Percentiles rank a stretch among this genome's conserved stretches.
These are phyloP conservation scores for Heterotrichella gracilis DNA, from an alignment of 352 stramenopile genomes.

Conservation along the genomic window DNA sequence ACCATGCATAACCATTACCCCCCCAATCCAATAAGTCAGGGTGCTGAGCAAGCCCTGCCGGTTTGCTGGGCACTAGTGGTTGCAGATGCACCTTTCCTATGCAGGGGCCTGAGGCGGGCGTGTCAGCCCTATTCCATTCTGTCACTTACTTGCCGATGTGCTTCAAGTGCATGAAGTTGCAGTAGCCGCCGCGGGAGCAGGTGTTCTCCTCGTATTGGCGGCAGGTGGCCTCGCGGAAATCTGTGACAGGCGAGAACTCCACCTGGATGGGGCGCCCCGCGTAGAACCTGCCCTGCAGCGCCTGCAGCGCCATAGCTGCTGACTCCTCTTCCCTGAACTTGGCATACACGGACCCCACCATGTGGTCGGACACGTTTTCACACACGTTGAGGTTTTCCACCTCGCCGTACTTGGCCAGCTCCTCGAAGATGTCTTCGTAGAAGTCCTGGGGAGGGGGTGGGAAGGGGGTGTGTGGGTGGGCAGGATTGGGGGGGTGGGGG, in stretches of 20 bases:
- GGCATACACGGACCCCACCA: slow-evolving; percentile 96
- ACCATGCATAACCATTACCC: too few relatives aligned
- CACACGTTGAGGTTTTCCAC: slow-evolving; percentile 91
- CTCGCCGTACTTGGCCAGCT: slow-evolving; percentile 85
- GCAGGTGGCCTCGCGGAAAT: slow-evolving; percentile 85
- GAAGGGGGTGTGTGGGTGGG: too few relatives aligned
- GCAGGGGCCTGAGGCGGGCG: too few relatives aligned
- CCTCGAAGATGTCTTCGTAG: slow-evolving; percentile 77
- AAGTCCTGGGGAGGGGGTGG: too few relatives aligned
- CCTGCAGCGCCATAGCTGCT: slow-evolving; percentile 63
- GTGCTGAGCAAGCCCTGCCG: too few relatives aligned
- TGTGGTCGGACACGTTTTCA: slow-evolving; percentile 94
- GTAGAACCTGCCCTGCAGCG: slow-evolving; percentile 81
- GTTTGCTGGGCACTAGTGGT: too few relatives aligned
- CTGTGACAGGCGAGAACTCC: slow-evolving; percentile 89
- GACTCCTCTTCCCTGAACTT: slow-evolving; percentile 95
- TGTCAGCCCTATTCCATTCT: too few relatives aligned
- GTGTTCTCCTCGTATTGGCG: slow-evolving; percentile 87
- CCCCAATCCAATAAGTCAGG: too few relatives aligned
- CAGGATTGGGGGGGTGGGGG: too few relatives aligned
- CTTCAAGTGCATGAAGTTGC: slow-evolving; percentile 89
- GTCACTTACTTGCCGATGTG: too few relatives aligned
- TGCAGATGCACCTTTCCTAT: too few relatives aligned
- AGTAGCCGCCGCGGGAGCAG: slow-evolving; percentile 79
- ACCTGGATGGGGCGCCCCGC: slow-evolving; percentile 61